Percentiles rank a stretch among this genome's conserved stretches.
Conservation (phyloP, 768 basidiomycete genomes). For the Suillus paluster region DNA sequence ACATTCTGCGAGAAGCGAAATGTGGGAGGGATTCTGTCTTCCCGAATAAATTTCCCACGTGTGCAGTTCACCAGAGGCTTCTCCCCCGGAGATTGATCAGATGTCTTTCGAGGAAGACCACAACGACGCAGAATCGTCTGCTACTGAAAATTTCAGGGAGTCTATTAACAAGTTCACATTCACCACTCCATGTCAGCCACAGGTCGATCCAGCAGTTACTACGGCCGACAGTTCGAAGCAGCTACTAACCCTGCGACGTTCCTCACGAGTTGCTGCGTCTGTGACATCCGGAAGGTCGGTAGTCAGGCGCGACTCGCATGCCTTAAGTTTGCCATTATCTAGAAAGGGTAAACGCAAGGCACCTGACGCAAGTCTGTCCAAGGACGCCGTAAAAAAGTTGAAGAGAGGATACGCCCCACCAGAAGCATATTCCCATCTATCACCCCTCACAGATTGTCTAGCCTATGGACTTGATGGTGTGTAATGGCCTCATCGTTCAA, state of each 20-base stretch:
- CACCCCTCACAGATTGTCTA: conserved; percentile 56
- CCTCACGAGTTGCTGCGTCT: not conserved
- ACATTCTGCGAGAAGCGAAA: not conserved
- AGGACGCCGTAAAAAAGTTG: conserved; percentile 27
- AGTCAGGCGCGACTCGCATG: not conserved
- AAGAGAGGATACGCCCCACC: conserved; percentile 54
- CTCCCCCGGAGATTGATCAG: not conserved
- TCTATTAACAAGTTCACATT: not conserved
- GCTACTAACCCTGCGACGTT: not conserved
- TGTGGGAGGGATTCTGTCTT: not conserved
- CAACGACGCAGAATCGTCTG: not conserved
- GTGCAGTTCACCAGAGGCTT: not conserved
- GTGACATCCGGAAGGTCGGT: not conserved
- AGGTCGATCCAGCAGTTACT: not conserved
- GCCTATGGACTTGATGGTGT: conserved; percentile 59
- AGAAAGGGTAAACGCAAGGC: not conserved
- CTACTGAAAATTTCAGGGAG: not conserved
- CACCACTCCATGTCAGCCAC: not conserved
- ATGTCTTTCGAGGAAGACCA: not conserved
- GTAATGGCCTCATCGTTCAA: conserved; percentile 14
- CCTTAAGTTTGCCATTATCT: not conserved
- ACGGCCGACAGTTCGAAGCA: not conserved
- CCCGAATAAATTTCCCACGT: not conserved
- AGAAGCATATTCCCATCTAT: conserved; percentile 56
- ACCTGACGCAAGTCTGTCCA: not conserved